phyloP scores from a whole-genome alignment of 2,329 filamentous ascomycete species.

The Colletotrichum sojae region DNA sequence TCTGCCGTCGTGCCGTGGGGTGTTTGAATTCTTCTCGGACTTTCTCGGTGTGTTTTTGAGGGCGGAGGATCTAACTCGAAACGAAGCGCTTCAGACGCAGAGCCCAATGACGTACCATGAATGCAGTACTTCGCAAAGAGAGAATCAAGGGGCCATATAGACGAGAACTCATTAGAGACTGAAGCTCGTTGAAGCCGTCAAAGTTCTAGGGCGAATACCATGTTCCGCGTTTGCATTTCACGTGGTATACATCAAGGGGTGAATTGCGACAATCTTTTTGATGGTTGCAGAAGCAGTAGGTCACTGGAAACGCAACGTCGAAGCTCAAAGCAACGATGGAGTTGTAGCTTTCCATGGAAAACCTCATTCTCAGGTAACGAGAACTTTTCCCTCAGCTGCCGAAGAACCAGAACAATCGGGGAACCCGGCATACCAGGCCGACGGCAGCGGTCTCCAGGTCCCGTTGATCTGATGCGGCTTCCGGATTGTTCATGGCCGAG shows the following conservation, averaged over 20 bases:
- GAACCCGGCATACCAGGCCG: neutral
- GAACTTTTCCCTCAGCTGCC: neutral
- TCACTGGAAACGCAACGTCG: too few species aligned
- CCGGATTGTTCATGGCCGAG: neutral
- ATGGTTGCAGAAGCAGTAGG: too few species aligned
- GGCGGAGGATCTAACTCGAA: conserved; percentile 13
- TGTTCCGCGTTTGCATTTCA: too few species aligned
- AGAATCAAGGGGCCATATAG: too few species aligned
- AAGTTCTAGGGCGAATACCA: neutral
- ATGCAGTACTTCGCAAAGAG: conserved; percentile 17
- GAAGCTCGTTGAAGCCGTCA: neutral
- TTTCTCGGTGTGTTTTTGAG: neutral
- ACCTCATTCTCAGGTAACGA: neutral
- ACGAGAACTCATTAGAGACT: neutral
- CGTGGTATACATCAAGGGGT: too few species aligned
- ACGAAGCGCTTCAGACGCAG: conserved; percentile 57
- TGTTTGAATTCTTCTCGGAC: conserved; percentile 14
- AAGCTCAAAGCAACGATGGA: too few species aligned
- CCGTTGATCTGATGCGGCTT: neutral
- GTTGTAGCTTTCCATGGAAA: too few species aligned
- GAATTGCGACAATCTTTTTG: too few species aligned
- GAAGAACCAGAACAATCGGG: neutral
- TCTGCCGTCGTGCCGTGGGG: conserved; percentile 8
- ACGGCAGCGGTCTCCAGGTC: neutral
- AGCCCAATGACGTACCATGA: conserved; percentile 44